phyloP scores from a whole-genome alignment of 148 eudicot species.

The Vaccinium macrocarpon region DNA sequence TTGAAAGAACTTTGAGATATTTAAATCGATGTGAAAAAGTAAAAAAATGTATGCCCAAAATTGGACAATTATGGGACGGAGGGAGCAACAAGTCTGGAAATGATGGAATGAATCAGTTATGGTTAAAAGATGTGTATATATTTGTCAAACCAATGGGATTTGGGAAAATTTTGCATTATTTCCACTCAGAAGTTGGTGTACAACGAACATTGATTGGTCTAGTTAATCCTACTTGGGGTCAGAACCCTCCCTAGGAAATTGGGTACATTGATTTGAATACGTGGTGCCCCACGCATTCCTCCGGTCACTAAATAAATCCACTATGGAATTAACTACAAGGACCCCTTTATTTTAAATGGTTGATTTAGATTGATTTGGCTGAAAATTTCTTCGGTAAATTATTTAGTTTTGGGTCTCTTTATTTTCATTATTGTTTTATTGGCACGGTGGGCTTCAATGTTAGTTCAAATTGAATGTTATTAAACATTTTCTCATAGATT shows the following conservation, averaged over 20 bases:
- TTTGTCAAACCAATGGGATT: neutral
- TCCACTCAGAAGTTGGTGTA: neutral
- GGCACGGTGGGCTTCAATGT: neutral
- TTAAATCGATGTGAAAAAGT: neutral
- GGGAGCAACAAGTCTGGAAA: neutral
- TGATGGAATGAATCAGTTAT: neutral
- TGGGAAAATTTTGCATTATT: neutral
- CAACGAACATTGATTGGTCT: neutral
- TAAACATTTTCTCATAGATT: neutral
- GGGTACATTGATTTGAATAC: neutral
- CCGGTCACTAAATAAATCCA: neutral
- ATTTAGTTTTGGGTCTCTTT: neutral
- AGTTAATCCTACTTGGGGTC: neutral
- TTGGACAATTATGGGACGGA: neutral
- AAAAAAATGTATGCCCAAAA: neutral
- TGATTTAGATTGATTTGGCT: slow-evolving; percentile 6
- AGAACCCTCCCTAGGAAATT: neutral
- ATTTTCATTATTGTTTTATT: neutral
- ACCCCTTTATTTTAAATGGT: neutral
- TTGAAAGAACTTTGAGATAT: no score
- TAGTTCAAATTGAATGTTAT: neutral
- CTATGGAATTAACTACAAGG: neutral
- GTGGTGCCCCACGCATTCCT: neutral
- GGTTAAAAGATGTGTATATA: neutral
- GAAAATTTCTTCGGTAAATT: neutral